phyloP scores from a whole-genome alignment of 139 green algal genomes.

The Ettlia oleoabundans region DNA sequence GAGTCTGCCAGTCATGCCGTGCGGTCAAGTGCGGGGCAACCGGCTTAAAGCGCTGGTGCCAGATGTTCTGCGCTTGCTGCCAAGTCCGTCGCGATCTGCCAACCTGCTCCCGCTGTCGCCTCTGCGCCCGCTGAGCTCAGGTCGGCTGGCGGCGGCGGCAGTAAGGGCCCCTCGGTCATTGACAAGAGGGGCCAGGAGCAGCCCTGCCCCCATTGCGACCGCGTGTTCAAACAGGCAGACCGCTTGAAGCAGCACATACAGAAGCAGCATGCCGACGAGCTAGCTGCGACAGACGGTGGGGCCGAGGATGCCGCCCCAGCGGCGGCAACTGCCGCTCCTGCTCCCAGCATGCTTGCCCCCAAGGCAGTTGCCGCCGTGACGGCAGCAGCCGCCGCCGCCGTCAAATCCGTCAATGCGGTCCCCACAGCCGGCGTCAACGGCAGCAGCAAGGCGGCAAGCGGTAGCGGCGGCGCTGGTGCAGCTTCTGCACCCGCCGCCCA shows the following conservation, averaged over 20 bases:
- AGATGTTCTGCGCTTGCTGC: too few relatives aligned
- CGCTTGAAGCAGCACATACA: constrained; percentile 74
- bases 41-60: too few relatives aligned
- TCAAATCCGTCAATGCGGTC: background rate
- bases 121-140: constrained; percentile 52
- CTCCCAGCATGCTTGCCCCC: background rate
- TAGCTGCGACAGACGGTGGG: background rate
- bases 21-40: background rate
- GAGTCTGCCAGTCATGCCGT: background rate
- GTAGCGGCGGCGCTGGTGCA: background rate
- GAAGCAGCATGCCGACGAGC: constrained; percentile 70
- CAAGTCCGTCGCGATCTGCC: too few relatives aligned
- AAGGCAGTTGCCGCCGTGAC: background rate
- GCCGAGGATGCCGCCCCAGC: background rate
- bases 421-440: background rate
- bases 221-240: constrained; percentile 81
- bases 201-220: constrained; percentile 87
- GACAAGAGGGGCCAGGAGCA: constrained; percentile 88
- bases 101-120: too few relatives aligned
- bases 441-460: background rate
- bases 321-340: background rate
- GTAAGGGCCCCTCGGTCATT: constrained; percentile 78
- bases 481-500: background rate
- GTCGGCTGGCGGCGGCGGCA: constrained; percentile 73
- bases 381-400: background rate